Conservation (phyloP, 1,139 yeast species). For the Geotrichum citri-aurantii region DNA sequence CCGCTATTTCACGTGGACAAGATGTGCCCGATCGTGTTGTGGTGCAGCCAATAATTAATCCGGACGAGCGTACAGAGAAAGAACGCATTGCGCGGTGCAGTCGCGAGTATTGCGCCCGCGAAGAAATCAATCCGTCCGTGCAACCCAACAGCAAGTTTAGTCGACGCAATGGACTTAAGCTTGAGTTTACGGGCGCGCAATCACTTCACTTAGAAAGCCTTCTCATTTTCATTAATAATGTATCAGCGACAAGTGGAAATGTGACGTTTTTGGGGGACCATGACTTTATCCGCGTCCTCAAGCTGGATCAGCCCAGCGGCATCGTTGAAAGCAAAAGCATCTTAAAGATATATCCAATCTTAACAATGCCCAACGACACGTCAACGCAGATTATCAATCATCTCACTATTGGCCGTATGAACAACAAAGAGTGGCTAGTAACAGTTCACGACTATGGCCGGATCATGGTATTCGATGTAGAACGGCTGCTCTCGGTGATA, state of each 20-base stretch:
- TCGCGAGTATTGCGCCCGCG: not conserved
- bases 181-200: not conserved
- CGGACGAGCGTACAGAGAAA: not conserved
- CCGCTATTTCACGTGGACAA: not conserved
- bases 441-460: constrained; percentile 57
- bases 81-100: not conserved
- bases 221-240: not conserved
- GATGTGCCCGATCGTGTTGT: not conserved
- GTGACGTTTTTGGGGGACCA: not conserved
- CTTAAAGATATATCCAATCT: not conserved
- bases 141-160: not conserved
- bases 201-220: not conserved
- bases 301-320: not conserved
- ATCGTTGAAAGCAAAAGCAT: not conserved
- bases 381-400: constrained; percentile 41
- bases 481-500: constrained; percentile 19
- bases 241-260: not conserved
- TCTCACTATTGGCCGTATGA: constrained; percentile 32
- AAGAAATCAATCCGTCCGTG: not conserved
- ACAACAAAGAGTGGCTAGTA: constrained; percentile 33
- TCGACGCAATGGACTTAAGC: not conserved
- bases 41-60: not conserved
- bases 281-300: not conserved
- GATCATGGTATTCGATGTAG: constrained; percentile 43
- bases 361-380: not conserved